A percentile compares a stretch with the other conserved stretches of the same genome.
phyloP scores from a whole-genome alignment of 306 rosid genomes.

The Cicer pinnatifidum region DNA sequence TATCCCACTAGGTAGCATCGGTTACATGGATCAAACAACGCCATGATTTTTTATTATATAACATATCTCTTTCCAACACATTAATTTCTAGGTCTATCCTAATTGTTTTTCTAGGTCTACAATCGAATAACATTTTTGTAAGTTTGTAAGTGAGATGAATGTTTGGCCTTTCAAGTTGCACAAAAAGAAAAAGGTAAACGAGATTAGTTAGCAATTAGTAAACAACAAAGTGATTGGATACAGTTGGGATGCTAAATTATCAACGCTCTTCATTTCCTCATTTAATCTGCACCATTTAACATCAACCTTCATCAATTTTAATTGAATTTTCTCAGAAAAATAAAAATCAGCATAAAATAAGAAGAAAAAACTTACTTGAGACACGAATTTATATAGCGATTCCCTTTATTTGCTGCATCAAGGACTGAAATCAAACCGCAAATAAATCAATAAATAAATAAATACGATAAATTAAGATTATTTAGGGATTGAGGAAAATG shows the following conservation, averaged over 20 bases:
- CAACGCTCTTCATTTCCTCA: constrained; percentile 80
- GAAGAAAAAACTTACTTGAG: constrained; percentile 72
- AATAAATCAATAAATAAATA: neutral
- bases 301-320: neutral
- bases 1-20: too few species aligned
- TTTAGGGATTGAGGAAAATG: too few species aligned
- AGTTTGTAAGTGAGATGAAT: neutral
- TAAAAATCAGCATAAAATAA: neutral
- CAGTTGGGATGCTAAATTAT: constrained; percentile 71
- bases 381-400: constrained; percentile 80
- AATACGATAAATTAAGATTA: neutral
- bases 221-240: constrained; percentile 55
- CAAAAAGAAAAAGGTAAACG: neutral
- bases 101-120: too few species aligned
- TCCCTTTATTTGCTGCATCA: constrained; percentile 84
- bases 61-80: too few species aligned
- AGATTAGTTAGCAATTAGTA: constrained; percentile 16
- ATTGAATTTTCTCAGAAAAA: neutral
- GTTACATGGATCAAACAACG: too few species aligned
- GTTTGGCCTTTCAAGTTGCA: constrained; percentile 12
- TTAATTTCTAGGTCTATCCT: too few species aligned
- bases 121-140: neutral
- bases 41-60: too few species aligned
- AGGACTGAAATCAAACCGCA: constrained; percentile 57
- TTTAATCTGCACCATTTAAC: constrained; percentile 65